A percentile compares a stretch with the other conserved stretches of the same genome.
phyloP scores from a whole-genome alignment of 495 filamentous ascomycete genomes.

The Podospora tetraspora region DNA sequence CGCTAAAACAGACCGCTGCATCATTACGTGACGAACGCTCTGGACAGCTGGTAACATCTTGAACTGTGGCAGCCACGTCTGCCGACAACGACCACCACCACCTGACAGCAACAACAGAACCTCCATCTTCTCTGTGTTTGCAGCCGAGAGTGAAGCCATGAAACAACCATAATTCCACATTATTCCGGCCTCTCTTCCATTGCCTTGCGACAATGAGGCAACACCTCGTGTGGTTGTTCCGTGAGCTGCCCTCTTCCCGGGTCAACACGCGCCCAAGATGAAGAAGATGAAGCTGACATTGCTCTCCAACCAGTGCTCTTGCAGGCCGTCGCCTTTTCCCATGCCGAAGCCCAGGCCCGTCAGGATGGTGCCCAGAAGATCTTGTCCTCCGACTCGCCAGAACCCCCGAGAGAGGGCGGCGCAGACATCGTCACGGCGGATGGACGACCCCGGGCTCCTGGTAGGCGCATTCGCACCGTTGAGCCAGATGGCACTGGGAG shows the following conservation, averaged over 20 bases:
- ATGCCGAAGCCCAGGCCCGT: constrained; percentile 27
- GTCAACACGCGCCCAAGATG: constrained; percentile 1
- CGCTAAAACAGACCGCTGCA: neutral
- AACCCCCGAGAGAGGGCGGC: constrained; percentile 24
- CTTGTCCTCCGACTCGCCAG: constrained; percentile 22
- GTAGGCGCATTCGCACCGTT: constrained; percentile 13
- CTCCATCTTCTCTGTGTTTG: neutral
- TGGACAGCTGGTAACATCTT: constrained; percentile 16
- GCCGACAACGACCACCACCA: neutral
- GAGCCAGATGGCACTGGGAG: neutral
- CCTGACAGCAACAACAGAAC: neutral
- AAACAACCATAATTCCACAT: constrained; percentile 13
- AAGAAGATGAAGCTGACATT: constrained; percentile 20
- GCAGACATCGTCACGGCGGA: constrained; percentile 26
- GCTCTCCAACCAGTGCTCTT: constrained; percentile 38
- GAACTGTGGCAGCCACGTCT: neutral
- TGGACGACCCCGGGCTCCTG: constrained; percentile 20
- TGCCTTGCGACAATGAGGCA: constrained; percentile 34
- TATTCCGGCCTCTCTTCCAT: constrained; percentile 11
- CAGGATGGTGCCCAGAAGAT: constrained; percentile 26
- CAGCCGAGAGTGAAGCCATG: constrained; percentile 16
- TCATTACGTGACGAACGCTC: constrained; percentile 3
- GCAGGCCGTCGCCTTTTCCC: constrained; percentile 36
- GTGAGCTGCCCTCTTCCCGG: constrained; percentile 28
- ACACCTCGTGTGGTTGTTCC: constrained; percentile 37